Evolutionary conservation across 1,284 basidiomycete species (phyloP), one percentile per base, ranked within the genome.

Genomic region (Malassezia globosa): DNA sequence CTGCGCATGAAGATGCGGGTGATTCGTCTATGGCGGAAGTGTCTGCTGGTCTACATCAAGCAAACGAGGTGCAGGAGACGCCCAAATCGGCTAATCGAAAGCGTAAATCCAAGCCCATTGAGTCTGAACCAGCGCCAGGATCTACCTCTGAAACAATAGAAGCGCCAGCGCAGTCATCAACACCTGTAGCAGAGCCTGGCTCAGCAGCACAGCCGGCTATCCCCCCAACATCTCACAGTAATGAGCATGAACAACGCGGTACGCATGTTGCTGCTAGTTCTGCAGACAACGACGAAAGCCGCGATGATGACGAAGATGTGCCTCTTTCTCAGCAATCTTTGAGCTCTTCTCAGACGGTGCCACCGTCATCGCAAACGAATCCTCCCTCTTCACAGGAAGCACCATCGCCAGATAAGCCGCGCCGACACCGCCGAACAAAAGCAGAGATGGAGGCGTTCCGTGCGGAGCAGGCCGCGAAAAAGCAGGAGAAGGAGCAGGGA

Each of bases 401-500:
- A 3, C 18, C 19, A 7, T 3, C 16, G 11, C 29, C 29, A 16
- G 49, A 51, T 8, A 49, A 50, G 31, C 33, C 41, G 5, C 34
- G 37, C n/a, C 50, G 50, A 7, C 24, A 35, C 11, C 50, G 50
- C 16, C 50, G 50, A 7, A 52, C 50, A 19, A 52, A 52, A 27
- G 50, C 50, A 3, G 50, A 52, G 36, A 52, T 52, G 50, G 50
- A 52, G n/a, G 43, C 23, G 7, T 52, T 52, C 45, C 50, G 50
- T 35, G 50, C 50, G 11, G 50, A 52, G 24, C 40, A 52, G 37
- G 43, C 46, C 2, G 47, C 47, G 16, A 42, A 49, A 31, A 54
- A 49, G 38, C 36, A 38, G 1, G 41, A 36, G 14, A 44, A 37
- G 21, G 51, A 49, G 27, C 38, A 49, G 36, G 11, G 11, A 31